These are phyloP conservation scores for Coemansia sp. DNA, from an alignment of 192 early-diverging fungal species.

Conservation along the genomic window DNA sequence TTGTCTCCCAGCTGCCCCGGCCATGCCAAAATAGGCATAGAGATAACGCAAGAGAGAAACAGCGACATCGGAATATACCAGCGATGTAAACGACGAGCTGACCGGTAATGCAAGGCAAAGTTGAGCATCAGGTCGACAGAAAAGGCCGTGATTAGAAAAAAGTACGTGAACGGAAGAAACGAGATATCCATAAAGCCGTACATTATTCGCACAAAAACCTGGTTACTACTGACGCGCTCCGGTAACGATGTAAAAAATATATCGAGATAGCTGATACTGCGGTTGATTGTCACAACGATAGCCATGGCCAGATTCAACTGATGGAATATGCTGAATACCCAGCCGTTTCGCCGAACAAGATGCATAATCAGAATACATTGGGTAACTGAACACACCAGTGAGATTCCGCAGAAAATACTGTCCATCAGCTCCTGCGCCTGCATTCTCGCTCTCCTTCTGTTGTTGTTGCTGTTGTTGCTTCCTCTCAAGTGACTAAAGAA, in stretches of 20 bases:
- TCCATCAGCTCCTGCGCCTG: conserved; percentile 48
- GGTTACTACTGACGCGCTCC: conserved; percentile 24
- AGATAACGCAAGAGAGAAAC: conserved; percentile 26
- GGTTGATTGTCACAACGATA: conserved; percentile 38
- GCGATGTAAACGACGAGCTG: conserved; percentile 34
- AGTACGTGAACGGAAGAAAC: conserved; percentile 51
- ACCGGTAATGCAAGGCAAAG: conserved; percentile 52
- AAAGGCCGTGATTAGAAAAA: conserved; percentile 55
- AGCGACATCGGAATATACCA: conserved; percentile 49
- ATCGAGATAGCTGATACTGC: conserved; percentile 53
- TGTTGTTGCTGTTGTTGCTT: too few relatives aligned
- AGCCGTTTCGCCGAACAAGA: conserved; percentile 44
- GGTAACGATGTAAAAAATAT: conserved; percentile 47
- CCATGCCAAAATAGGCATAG: conserved; percentile 52
- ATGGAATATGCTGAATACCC: conserved; percentile 55
- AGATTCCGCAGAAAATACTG: conserved; percentile 49
- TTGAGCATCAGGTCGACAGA: conserved; percentile 53
- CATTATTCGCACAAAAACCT: conserved; percentile 50
- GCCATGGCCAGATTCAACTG: conserved; percentile 55
- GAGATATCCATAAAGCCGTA: conserved; percentile 56
- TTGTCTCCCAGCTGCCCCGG: conserved; percentile 39
- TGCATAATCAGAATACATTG: conserved; percentile 46
- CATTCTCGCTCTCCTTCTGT: conserved; percentile 15
- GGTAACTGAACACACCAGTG: conserved; percentile 34
- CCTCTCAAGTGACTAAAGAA: too few relatives aligned